Conservation (phyloP, 2,329 filamentous ascomycete genomes). For the Cladophialophora carrionii region DNA sequence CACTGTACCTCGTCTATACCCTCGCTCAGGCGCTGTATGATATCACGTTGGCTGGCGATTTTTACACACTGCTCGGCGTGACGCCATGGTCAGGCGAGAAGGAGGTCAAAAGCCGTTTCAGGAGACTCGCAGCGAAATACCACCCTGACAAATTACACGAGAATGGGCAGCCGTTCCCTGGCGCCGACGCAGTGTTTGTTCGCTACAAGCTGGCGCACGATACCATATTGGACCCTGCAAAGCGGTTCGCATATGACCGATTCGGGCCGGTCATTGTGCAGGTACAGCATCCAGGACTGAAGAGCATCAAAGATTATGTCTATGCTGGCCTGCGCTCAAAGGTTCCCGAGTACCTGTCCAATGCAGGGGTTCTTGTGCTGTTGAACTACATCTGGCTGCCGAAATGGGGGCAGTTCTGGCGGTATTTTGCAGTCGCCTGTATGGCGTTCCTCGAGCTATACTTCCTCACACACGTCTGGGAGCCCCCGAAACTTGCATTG, state of each 20-base stretch:
- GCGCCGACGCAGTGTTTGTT: slow-evolving; percentile 64
- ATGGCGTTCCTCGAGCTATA: slow-evolving; percentile 62
- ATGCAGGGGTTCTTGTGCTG: slow-evolving; percentile 41
- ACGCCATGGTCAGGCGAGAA: slow-evolving; percentile 67
- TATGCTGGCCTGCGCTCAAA: slow-evolving; percentile 62
- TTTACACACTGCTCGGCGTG: slow-evolving; percentile 77
- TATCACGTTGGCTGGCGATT: slow-evolving; percentile 71
- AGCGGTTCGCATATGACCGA: slow-evolving; percentile 84
- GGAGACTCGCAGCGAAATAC: slow-evolving; percentile 67
- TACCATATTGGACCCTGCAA: slow-evolving; percentile 73
- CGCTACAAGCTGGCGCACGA: slow-evolving; percentile 83
- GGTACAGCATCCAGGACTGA: slow-evolving; percentile 54
- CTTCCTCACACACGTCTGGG: slow-evolving; percentile 55
- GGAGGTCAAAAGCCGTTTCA: slow-evolving; percentile 81
- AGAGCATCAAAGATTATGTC: slow-evolving; percentile 73
- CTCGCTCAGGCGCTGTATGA: slow-evolving; percentile 89
- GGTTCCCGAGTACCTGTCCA: slow-evolving; percentile 47
- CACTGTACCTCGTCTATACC: slow-evolving; percentile 84
- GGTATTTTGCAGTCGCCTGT: slow-evolving; percentile 56
- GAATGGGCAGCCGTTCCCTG: slow-evolving; percentile 39
- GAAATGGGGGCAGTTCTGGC: slow-evolving; percentile 48
- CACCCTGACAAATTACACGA: slow-evolving; percentile 80
- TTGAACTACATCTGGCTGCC: slow-evolving; percentile 39
- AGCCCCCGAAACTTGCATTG: slow-evolving; percentile 26
- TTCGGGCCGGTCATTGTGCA: slow-evolving; percentile 73